These are phyloP conservation scores for Neltuma alba DNA, from an alignment of 306 rosid species.

Conservation along the genomic window DNA sequence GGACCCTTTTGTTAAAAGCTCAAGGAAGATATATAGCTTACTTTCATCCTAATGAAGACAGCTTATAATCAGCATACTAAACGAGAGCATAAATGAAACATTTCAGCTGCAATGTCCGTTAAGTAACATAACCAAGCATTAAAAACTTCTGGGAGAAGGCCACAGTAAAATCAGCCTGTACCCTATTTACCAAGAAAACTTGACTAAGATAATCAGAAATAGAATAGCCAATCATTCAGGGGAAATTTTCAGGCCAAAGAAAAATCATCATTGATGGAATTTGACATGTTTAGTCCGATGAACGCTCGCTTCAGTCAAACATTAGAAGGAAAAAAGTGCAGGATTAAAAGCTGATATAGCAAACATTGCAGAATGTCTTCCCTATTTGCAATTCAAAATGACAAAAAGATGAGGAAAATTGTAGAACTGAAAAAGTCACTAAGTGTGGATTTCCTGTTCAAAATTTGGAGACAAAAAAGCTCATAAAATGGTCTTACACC, in stretches of 20 bases:
- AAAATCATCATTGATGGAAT: neutral
- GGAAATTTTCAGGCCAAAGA: neutral
- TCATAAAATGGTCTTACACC: neutral
- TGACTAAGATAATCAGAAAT: neutral
- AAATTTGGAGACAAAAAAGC: neutral
- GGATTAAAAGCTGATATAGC: neutral
- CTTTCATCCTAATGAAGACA: slow-evolving; percentile 49
- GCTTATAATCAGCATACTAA: slow-evolving; percentile 26
- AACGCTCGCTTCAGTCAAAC: neutral
- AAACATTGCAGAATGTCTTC: neutral
- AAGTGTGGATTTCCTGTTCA: neutral
- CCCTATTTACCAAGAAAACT: neutral
- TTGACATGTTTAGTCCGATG: neutral
- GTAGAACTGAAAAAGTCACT: neutral
- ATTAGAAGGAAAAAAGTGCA: neutral
- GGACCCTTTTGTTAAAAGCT: slow-evolving; percentile 69
- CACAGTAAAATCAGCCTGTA: slow-evolving; percentile 6
- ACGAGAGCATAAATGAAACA: neutral
- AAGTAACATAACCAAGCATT: slow-evolving; percentile 4
- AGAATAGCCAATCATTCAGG: neutral
- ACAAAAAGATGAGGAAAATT: neutral
- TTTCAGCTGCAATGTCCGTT: neutral
- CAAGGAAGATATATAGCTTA: slow-evolving; percentile 66
- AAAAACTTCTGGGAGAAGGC: slow-evolving; percentile 1
- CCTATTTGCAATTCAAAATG: neutral